phyloP scores from a whole-genome alignment of 768 basidiomycete species.

The Piloderma croceum region DNA sequence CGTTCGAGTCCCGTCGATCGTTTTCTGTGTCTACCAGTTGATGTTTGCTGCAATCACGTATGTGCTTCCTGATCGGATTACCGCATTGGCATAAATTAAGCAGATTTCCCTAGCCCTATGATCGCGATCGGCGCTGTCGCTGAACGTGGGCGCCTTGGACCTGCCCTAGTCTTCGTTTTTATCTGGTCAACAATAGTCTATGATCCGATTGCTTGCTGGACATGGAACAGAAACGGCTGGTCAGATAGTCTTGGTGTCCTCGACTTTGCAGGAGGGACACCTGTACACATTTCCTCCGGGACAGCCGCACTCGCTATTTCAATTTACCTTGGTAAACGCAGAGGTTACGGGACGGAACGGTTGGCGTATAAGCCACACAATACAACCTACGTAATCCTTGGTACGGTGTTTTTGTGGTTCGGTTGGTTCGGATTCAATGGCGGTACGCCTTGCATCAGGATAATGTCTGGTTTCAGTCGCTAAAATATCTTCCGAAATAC shows the following conservation, averaged over 20 bases:
- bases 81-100: slow-evolving; percentile 6
- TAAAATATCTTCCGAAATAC: too few relatives aligned
- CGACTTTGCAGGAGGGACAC: slow-evolving; percentile 65
- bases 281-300: slow-evolving; percentile 66
- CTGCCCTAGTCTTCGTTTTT: slow-evolving; percentile 67
- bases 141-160: slow-evolving; percentile 61
- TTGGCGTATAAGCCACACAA: slow-evolving; percentile 79
- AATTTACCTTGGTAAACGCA: slow-evolving; percentile 57
- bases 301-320: slow-evolving; percentile 58
- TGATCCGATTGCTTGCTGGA: slow-evolving; percentile 73
- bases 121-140: slow-evolving; percentile 69
- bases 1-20: slow-evolving; percentile 44
- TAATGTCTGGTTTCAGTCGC: too few relatives aligned
- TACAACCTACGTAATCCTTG: slow-evolving; percentile 87
- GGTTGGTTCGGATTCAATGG: slow-evolving; percentile 97
- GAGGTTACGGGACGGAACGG: slow-evolving; percentile 66
- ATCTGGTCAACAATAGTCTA: slow-evolving; percentile 65
- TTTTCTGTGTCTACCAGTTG: slow-evolving; percentile 62
- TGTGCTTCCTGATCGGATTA: slow-evolving; percentile 9
- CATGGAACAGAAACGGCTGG: slow-evolving; percentile 59
- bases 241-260: slow-evolving; percentile 52
- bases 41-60: slow-evolving; percentile 65
- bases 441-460: too few relatives aligned
- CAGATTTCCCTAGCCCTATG: slow-evolving; percentile 46
- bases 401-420: slow-evolving; percentile 91